Evolutionary conservation across 305 asterid species (phyloP).

Genomic region (Fraxinus ornus): DNA sequence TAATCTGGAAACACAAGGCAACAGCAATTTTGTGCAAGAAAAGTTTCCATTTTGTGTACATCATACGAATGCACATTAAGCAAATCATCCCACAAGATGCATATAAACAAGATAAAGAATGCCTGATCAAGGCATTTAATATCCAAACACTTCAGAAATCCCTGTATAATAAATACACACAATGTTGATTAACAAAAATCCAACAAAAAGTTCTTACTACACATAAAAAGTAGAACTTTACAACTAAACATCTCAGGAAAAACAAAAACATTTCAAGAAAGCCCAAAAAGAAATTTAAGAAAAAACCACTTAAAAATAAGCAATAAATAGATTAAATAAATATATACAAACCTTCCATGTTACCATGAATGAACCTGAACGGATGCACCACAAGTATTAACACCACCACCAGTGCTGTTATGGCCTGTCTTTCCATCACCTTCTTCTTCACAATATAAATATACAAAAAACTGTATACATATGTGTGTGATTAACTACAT

Average conservation of each 20-base stretch:
- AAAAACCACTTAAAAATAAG: not conserved
- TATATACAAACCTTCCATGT: conserved; percentile 67
- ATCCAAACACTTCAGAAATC: not conserved
- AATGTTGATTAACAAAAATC: not conserved
- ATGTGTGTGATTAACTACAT: conserved; percentile 2
- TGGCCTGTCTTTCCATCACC: conserved; percentile 49
- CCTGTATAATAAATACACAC: not conserved
- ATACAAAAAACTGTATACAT: conserved; percentile 25
- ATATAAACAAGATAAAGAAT: not conserved
- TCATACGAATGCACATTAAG: not conserved
- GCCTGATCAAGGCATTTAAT: not conserved
- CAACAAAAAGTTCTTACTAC: not conserved
- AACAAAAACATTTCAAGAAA: conserved; percentile 10
- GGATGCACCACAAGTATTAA: conserved; percentile 58
- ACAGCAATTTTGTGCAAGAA: not conserved
- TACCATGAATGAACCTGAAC: conserved; percentile 58
- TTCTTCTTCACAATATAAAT: conserved; percentile 19
- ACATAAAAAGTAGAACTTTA: not conserved
- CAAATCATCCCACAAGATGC: not conserved
- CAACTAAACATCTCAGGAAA: conserved; percentile 4
- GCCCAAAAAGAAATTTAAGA: conserved; percentile 4
- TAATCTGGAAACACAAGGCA: not conserved
- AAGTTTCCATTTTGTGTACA: not conserved
- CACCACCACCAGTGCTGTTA: conserved; percentile 43
- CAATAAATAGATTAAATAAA: not conserved